These are phyloP conservation scores for Fusarium lyarnte DNA, from an alignment of 2,329 filamentous ascomycete genomes.

Conservation along the genomic window DNA sequence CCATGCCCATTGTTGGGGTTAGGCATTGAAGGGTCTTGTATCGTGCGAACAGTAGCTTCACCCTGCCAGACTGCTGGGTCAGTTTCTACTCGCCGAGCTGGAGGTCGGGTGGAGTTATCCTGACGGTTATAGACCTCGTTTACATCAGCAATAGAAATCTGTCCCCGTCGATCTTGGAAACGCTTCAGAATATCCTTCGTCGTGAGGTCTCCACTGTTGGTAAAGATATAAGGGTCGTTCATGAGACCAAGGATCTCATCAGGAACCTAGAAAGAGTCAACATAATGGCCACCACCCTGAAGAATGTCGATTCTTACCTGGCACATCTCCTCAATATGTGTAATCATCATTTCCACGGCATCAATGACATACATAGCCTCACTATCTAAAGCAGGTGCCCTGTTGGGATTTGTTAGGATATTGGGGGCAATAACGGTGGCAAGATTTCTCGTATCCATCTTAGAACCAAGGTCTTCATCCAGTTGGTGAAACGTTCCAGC, in stretches of 20 bases:
- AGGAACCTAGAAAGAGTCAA: conserved; percentile 73
- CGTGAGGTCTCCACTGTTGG: conserved; percentile 84
- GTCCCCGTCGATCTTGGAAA: conserved; percentile 79
- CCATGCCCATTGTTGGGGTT: conserved; percentile 53
- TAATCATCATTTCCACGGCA: conserved; percentile 89
- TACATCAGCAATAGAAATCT: conserved; percentile 68
- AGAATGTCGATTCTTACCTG: conserved; percentile 71
- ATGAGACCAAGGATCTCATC: conserved; percentile 89
- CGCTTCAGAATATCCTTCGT: conserved; percentile 97
- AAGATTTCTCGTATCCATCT: conserved; percentile 98
- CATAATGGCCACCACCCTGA: neutral
- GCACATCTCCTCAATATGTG: conserved; percentile 95
- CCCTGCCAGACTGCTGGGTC: conserved; percentile 86
- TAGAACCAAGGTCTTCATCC: conserved; percentile 95
- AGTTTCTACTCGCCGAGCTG: conserved; percentile 78
- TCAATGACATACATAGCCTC: conserved; percentile 95
- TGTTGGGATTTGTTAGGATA: conserved; percentile 79
- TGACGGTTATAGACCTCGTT: conserved; percentile 66
- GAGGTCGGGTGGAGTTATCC: conserved; percentile 65
- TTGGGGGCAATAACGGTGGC: conserved; percentile 98
- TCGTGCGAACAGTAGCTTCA: conserved; percentile 83
- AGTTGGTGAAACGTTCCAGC: conserved; percentile 96
- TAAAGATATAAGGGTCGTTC: conserved; percentile 84
- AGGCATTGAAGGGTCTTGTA: conserved; percentile 67
- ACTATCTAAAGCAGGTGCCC: conserved; percentile 75